Percentiles rank a stretch among this genome's conserved stretches.
Evolutionary conservation across 2,329 filamentous ascomycete species (phyloP).

Genomic region (Aureobasidium sp.): DNA sequence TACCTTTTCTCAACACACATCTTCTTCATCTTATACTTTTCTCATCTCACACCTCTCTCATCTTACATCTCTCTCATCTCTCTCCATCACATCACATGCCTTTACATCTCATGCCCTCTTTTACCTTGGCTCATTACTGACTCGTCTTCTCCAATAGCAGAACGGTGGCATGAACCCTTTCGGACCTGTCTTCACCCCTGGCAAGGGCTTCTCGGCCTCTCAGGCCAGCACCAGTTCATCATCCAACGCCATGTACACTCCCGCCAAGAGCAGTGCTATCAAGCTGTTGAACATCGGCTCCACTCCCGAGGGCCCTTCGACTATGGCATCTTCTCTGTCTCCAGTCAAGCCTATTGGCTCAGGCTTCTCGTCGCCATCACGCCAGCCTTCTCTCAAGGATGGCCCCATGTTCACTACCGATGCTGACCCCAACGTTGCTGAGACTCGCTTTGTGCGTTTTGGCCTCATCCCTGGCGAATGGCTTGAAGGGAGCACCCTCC

Average conservation of each 20-base stretch:
- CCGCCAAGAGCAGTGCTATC: background rate
- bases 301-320: background rate
- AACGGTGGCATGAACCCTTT: background rate
- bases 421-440: background rate
- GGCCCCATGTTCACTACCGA: constrained; percentile 7
- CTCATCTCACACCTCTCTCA: background rate
- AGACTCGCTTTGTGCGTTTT: background rate
- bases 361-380: background rate
- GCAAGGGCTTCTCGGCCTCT: background rate
- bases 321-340: background rate
- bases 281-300: background rate
- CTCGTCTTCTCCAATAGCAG: background rate
- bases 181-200: background rate
- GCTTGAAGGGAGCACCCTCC: background rate
- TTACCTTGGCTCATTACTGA: background rate
- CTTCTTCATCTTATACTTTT: background rate
- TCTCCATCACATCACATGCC: too few relatives aligned
- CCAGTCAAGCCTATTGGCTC: constrained; percentile 1
- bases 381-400: background rate
- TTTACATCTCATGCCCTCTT: background rate
- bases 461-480: constrained; percentile 1
- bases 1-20: background rate
- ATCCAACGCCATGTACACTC: background rate
- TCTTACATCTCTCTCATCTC: background rate
- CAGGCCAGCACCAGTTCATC: background rate